Evolutionary conservation across 106 monocot genomes (phyloP), one percentile per base, ranked within the genome.

Genomic region (Dactylorhiza incarnata): DNA sequence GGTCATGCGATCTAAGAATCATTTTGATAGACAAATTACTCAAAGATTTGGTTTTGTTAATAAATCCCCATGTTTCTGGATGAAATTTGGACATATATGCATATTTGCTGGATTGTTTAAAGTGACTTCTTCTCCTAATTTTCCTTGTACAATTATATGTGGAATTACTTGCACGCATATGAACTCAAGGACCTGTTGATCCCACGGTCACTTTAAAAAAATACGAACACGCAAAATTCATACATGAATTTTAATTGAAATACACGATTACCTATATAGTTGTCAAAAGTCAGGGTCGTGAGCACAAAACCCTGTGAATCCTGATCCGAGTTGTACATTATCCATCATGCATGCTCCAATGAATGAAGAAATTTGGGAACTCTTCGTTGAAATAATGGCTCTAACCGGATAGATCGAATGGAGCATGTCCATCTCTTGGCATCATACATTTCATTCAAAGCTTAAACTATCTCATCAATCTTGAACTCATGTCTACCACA

Each of bases 371-470:
- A 65, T 73, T 87, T 89, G 70, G 89, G 87, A 5, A 81, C 82
- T 48, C 87, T 82, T 17, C 95, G 77, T 26, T 83, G 86, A 77
- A 95, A 85, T 69, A 95, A 74, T 66, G 95, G 92, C 45, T 95
- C 92, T 70, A 95, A 80, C 14, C 87, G 82, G 59, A 83, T 92
- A 67, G 92, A 95, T 65, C 85, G 80, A 65, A 88, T 76, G 43
- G 80, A 83, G 67, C 63, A 75, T 23, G 80, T 84, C 95, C 93
- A 93, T 67, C 82, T 87, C 77, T 93, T 93, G 62, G 84, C 93
- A 91, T 93, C 93, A 86, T 91, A 86, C 88, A 95, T 95, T 75
- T 95, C 95, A 89, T 95, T 87, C 95, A 89, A 92, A 45, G 95
- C 95, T 63, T 92, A 90, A 76, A 95, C 88, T 78, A 95, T 95